A percentile compares a stretch with the other conserved stretches of the same genome.
These are phyloP conservation scores for Lactarius indigo DNA, from an alignment of 768 basidiomycete species.

Conservation along the genomic window DNA sequence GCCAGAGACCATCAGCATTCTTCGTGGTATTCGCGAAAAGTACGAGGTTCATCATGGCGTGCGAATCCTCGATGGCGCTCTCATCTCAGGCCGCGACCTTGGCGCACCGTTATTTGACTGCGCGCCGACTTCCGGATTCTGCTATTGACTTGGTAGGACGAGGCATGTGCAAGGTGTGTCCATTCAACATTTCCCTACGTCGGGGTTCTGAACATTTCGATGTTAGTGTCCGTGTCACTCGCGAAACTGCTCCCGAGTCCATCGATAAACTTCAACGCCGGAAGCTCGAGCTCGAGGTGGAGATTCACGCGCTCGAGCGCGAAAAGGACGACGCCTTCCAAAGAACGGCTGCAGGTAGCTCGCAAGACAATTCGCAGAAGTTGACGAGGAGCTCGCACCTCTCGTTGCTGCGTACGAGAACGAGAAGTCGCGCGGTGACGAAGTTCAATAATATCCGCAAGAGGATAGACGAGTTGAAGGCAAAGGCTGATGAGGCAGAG, in stretches of 20 bases:
- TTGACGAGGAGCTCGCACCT: slow-evolving; percentile 81
- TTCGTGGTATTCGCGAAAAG: slow-evolving; percentile 91
- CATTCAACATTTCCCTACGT: background rate
- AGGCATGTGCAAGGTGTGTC: slow-evolving; percentile 80
- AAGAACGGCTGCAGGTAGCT: slow-evolving; percentile 72
- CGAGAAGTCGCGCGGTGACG: slow-evolving; percentile 78
- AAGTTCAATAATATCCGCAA: slow-evolving; percentile 71
- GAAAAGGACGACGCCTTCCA: slow-evolving; percentile 89
- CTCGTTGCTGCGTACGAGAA: slow-evolving; percentile 83
- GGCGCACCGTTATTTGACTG: slow-evolving; percentile 90
- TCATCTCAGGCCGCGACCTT: slow-evolving; percentile 88
- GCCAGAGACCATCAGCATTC: slow-evolving; percentile 85
- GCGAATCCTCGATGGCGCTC: slow-evolving; percentile 79
- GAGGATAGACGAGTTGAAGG: slow-evolving; percentile 86
- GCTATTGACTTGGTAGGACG: slow-evolving; percentile 93
- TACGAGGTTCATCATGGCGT: slow-evolving; percentile 89
- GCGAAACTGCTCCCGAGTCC: slow-evolving; percentile 91
- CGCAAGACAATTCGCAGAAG: slow-evolving; percentile 77
- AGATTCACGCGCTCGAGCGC: slow-evolving; percentile 90
- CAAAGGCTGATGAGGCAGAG: slow-evolving; percentile 92
- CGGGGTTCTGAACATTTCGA: slow-evolving; percentile 15
- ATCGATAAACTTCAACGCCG: slow-evolving; percentile 88
- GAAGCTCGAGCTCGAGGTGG: slow-evolving; percentile 89
- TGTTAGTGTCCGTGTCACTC: slow-evolving; percentile 79
- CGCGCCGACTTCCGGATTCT: slow-evolving; percentile 72